These are phyloP conservation scores for Beauveria caledonica DNA, from an alignment of 2,329 filamentous ascomycete genomes.

Conservation along the genomic window DNA sequence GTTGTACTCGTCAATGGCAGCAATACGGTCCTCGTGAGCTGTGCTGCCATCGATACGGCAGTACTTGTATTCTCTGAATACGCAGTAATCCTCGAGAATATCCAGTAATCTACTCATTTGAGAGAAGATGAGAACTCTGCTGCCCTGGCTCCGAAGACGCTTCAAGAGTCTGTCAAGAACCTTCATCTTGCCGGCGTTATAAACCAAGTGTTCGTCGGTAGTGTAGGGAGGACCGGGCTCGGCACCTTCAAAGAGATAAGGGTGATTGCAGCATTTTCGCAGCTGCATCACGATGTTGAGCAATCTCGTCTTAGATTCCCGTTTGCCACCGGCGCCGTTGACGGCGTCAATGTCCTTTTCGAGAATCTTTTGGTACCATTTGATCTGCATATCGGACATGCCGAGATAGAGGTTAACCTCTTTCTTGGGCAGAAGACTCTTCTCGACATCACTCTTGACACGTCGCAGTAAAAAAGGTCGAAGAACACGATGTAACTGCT, in stretches of 20 bases:
- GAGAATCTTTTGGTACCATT: slow-evolving; percentile 98
- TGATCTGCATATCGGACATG: slow-evolving; percentile 98
- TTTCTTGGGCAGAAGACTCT: slow-evolving; percentile 94
- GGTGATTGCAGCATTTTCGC: slow-evolving; percentile 97
- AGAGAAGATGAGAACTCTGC: slow-evolving; percentile 95
- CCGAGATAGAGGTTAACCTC: slow-evolving; percentile 95
- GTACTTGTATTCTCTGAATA: slow-evolving; percentile 91
- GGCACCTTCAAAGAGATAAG: slow-evolving; percentile 94
- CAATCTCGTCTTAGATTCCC: slow-evolving; percentile 92
- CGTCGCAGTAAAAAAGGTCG: slow-evolving; percentile 89
- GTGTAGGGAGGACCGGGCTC: slow-evolving; percentile 97
- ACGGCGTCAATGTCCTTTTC: slow-evolving; percentile 99
- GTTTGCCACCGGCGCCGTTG: slow-evolving; percentile 91
- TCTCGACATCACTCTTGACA: slow-evolving; percentile 96
- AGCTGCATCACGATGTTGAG: slow-evolving; percentile 99
- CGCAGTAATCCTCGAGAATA: slow-evolving; percentile 96
- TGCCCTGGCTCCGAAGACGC: slow-evolving; percentile 77
- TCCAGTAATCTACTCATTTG: slow-evolving; percentile 98
- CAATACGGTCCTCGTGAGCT: slow-evolving; percentile 94
- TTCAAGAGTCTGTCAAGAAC: slow-evolving; percentile 87
- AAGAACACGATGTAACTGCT: slow-evolving; percentile 88
- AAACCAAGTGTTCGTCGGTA: slow-evolving; percentile 90
- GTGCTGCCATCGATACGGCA: slow-evolving; percentile 96
- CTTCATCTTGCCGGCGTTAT: slow-evolving; percentile 94
- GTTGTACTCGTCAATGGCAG: slow-evolving; percentile 98